phyloP scores from a whole-genome alignment of 2,329 filamentous ascomycete species.

The Xylaria sp. region DNA sequence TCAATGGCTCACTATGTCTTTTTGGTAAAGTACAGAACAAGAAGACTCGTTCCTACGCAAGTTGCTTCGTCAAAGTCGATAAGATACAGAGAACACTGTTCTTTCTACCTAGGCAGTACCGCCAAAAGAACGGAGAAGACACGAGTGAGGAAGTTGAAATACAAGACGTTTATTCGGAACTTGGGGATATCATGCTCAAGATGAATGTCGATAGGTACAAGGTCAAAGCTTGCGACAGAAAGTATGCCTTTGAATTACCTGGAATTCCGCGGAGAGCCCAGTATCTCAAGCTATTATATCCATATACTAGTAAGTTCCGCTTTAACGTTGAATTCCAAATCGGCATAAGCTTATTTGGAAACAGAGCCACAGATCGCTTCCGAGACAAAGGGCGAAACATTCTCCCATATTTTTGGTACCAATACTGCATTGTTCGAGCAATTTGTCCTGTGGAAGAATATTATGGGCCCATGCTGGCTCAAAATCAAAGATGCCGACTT shows the following conservation, averaged over 20 bases:
- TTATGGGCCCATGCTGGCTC: conserved; percentile 99
- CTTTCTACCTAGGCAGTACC: conserved; percentile 83
- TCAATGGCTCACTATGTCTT: conserved; percentile 90
- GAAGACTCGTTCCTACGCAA: conserved; percentile 80
- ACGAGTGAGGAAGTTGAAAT: conserved; percentile 85
- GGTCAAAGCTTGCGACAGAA: conserved; percentile 88
- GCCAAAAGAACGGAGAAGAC: conserved; percentile 67
- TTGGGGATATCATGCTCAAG: conserved; percentile 87
- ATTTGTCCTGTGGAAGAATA: conserved; percentile 98
- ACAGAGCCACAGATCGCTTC: conserved; percentile 75
- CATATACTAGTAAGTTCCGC: conserved; percentile 75
- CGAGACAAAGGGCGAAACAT: conserved; percentile 83
- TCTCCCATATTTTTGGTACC: conserved; percentile 91
- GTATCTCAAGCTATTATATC: conserved; percentile 96
- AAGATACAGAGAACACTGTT: conserved; percentile 93
- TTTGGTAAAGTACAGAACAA: conserved; percentile 98
- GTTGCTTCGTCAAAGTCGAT: conserved; percentile 95
- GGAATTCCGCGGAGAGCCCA: conserved; percentile 88
- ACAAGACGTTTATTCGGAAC: conserved; percentile 89
- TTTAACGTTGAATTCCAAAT: not conserved
- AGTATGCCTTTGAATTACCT: conserved; percentile 94
- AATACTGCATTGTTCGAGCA: conserved; percentile 97
- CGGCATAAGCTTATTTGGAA: conserved; percentile 37
- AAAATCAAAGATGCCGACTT: conserved; percentile 90
- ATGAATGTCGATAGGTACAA: conserved; percentile 90